These are phyloP conservation scores for Annulohypoxylon maeteangense DNA, from an alignment of 495 filamentous ascomycete genomes.

Conservation along the genomic window DNA sequence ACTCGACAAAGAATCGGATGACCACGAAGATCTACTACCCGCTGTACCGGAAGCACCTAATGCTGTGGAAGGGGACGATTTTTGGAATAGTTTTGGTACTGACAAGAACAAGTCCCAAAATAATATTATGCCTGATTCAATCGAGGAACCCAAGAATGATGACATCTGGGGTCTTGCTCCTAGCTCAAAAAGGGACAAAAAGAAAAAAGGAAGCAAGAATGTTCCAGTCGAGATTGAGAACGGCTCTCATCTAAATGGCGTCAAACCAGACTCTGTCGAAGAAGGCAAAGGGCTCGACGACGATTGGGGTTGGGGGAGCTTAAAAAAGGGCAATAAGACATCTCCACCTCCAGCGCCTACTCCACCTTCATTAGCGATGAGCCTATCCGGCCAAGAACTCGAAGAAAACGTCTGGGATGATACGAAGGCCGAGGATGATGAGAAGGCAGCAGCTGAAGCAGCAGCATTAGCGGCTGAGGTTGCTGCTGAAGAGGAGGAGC, in stretches of 20 bases:
- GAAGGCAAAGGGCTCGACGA: constrained; percentile 54
- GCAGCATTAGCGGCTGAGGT: constrained; percentile 43
- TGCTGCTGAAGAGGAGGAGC: constrained; percentile 50
- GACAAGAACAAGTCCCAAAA: constrained; percentile 49
- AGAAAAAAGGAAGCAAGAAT: constrained; percentile 56
- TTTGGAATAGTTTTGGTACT: constrained; percentile 50
- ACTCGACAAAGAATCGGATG: constrained; percentile 43
- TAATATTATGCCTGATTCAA: constrained; percentile 56
- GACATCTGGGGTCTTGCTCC: constrained; percentile 52
- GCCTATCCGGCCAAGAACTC: constrained; percentile 37
- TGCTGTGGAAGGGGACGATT: constrained; percentile 43
- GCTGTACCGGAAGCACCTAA: constrained; percentile 36
- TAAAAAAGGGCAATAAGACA: constrained; percentile 54
- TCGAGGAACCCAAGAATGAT: constrained; percentile 58
- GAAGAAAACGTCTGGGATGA: constrained; percentile 42
- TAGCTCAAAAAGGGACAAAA: constrained; percentile 54
- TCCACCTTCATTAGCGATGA: constrained; percentile 52
- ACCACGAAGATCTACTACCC: constrained; percentile 33
- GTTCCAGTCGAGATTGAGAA: constrained; percentile 53
- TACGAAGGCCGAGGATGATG: constrained; percentile 22
- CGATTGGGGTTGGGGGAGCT: constrained; percentile 52
- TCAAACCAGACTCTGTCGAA: constrained; percentile 56
- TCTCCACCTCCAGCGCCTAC: constrained; percentile 56
- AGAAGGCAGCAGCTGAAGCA: constrained; percentile 35
- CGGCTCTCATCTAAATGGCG: constrained; percentile 46